Percentiles rank a stretch among this genome's conserved stretches.
These are phyloP conservation scores for Dentiscutata heterogama DNA, from an alignment of 371 early-diverging fungal genomes.

Conservation along the genomic window DNA sequence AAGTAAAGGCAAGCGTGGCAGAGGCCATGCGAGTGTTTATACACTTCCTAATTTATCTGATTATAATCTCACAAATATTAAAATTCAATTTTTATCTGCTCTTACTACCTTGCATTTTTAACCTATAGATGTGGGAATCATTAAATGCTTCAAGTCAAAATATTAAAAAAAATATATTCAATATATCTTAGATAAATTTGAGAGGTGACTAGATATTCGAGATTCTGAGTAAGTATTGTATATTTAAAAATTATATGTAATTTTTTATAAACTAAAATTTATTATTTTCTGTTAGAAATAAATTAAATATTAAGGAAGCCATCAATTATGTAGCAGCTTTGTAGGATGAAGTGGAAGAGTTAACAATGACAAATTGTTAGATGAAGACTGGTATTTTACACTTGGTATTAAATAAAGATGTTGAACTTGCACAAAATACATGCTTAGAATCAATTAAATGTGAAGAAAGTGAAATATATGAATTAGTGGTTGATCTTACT, in stretches of 20 bases:
- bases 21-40: too few relatives aligned
- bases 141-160: background rate
- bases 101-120: background rate
- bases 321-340: background rate
- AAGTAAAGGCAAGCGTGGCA: too few relatives aligned
- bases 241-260: too few relatives aligned
- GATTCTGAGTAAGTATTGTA: too few relatives aligned
- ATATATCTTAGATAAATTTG: background rate
- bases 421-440: too few relatives aligned
- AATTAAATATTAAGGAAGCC: background rate
- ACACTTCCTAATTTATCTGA: too few relatives aligned
- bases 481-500: background rate
- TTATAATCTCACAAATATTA: background rate
- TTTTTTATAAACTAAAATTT: background rate
- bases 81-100: conserved; percentile 4
- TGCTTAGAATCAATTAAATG: background rate
- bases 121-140: background rate
- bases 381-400: background rate
- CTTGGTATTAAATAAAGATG: background rate
- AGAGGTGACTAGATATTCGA: background rate
- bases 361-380: background rate
- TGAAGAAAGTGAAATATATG: background rate
- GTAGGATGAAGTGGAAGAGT: background rate
- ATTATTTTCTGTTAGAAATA: background rate
- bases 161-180: background rate